A percentile compares a stretch with the other conserved stretches of the same genome.
phyloP scores from a whole-genome alignment of 1,139 yeast genomes.

The Ogataea hybrid region DNA sequence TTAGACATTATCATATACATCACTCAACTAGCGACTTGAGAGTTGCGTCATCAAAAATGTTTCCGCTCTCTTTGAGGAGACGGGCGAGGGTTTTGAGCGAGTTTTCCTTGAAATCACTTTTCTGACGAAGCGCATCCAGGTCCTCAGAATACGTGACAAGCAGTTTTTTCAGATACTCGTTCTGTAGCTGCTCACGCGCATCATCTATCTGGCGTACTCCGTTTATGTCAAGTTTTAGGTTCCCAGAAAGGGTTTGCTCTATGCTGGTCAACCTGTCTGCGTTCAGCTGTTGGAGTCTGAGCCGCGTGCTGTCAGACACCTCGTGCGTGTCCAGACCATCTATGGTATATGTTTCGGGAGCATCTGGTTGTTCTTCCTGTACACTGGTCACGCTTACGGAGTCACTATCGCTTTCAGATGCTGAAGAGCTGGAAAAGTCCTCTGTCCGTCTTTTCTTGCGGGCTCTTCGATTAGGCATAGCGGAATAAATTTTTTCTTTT shows the following conservation, averaged over 20 bases:
- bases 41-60: slow-evolving; percentile 64
- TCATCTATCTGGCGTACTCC: slow-evolving; percentile 27
- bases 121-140: slow-evolving; percentile 58
- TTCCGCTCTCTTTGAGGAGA: slow-evolving; percentile 62
- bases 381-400: slow-evolving; percentile 6
- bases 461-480: slow-evolving; percentile 38
- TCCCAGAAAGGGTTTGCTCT: background rate
- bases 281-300: slow-evolving; percentile 1
- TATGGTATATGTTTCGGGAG: slow-evolving; percentile 11
- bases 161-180: slow-evolving; percentile 54
- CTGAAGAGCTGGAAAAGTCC: slow-evolving; percentile 33
- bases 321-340: slow-evolving; percentile 14
- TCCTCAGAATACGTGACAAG: slow-evolving; percentile 62
- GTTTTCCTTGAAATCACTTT: slow-evolving; percentile 56
- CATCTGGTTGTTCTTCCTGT: slow-evolving; percentile 6
- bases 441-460: slow-evolving; percentile 83
- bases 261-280: background rate
- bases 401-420: slow-evolving; percentile 15
- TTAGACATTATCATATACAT: background rate
- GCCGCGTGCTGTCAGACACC: slow-evolving; percentile 2
- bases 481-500: slow-evolving; percentile 5
- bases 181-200: slow-evolving; percentile 44
- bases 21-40: slow-evolving; percentile 40
- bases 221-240: slow-evolving; percentile 2
- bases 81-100: slow-evolving; percentile 64